Conservation (phyloP, 2,329 filamentous ascomycete genomes). For the Botrytis pseudocinerea region DNA sequence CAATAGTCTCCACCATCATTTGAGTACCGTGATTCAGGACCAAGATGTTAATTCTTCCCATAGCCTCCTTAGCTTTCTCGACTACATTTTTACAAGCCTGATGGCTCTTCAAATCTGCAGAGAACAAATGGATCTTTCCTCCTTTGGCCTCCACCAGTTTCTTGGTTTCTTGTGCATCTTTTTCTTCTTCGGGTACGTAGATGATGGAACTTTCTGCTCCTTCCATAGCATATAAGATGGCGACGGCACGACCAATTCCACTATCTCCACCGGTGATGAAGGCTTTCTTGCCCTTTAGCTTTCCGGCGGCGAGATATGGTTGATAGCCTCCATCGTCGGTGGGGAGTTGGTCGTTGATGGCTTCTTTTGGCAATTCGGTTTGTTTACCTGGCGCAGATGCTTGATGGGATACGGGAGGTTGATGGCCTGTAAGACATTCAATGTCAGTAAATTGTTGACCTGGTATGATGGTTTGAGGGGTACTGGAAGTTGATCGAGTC, state of each 20-base stretch:
- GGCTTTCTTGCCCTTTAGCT: constrained; percentile 72
- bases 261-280: constrained; percentile 81
- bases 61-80: constrained; percentile 62
- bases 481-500: background rate
- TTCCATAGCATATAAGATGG: constrained; percentile 78
- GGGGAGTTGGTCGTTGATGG: constrained; percentile 61
- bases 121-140: constrained; percentile 61
- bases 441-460: background rate
- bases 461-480: background rate
- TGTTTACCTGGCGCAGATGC: constrained; percentile 53
- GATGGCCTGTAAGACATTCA: constrained; percentile 44
- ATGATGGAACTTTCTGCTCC: constrained; percentile 73
- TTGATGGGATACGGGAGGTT: constrained; percentile 54
- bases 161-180: constrained; percentile 75
- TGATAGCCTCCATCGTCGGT: constrained; percentile 66
- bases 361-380: constrained; percentile 47
- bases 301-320: constrained; percentile 72
- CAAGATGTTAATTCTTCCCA: constrained; percentile 72
- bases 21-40: constrained; percentile 76
- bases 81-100: constrained; percentile 71
- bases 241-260: constrained; percentile 74
- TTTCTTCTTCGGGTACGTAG: constrained; percentile 73
- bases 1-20: constrained; percentile 71
- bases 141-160: constrained; percentile 67
- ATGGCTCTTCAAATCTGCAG: constrained; percentile 63